Evolutionary conservation across 2,329 filamentous ascomycete species (phyloP), one percentile per base, ranked within the genome.

Genomic region (Colletotrichum cordylinicola): DNA sequence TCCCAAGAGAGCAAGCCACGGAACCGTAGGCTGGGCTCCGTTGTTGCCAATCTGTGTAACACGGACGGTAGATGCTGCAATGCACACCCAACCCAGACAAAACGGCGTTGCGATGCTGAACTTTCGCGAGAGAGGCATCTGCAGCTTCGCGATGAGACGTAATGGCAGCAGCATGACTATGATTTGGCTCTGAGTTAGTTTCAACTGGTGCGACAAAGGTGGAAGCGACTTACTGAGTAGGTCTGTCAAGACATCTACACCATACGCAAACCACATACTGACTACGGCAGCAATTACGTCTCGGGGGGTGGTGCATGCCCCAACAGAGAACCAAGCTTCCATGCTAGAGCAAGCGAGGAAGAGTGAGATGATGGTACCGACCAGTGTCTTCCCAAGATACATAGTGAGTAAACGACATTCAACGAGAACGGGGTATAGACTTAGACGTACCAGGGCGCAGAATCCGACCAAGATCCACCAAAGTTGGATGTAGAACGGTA

Each of bases 81-180:
- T 76, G 48, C 77, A 78, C 27, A 78, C 68, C 70, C 74, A 76
- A 9, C 76, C 76, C n/a, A 78, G 74, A 37, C 76, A 61, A 39
- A 78, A 78, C 24, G 76, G 73, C n/a, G 27, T 74, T 8, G 62
- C 76, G 16, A 76, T 76, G 62, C 74, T 74, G 15, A 76, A 31
- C 62, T 78, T 78, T 18, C 76, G 74, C n/a, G 48, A 67, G 39
- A n/a, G 67, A 10, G 60, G 62, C 73, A 78, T 78, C 58, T 76
- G 73, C 18, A 78, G 65, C 39, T 67, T 73, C 10, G 67, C 62
- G 27, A 78, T 76, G 29, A 76, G 64, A 6, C 62, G 65, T 13
- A 78, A 58, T 15, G 73, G 74, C 3, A 78, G 70, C 12, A 76
- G 56, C 76, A 78, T 52, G 43, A 76, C n/a, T 29, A 16, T 16